Conservation (phyloP, 1,284 basidiomycete genomes). For the Ustilago crameri region DNA sequence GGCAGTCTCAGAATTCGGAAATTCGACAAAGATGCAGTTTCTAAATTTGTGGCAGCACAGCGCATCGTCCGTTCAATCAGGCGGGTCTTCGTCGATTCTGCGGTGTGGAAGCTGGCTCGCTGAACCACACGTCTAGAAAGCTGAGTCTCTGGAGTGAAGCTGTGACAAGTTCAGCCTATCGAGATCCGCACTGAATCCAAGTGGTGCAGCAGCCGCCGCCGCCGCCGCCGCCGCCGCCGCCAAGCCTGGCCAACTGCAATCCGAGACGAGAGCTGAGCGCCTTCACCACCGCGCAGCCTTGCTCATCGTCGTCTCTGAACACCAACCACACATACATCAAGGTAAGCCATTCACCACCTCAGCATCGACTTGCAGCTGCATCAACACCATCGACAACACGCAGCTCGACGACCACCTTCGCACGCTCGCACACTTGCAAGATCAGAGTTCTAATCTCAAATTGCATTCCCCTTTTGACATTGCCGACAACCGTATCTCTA, state of each 20-base stretch:
- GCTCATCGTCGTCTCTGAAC: conserved; percentile 34
- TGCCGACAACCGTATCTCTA: conserved; percentile 3
- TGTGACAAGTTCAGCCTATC: not conserved
- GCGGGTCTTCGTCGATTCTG: too few relatives aligned
- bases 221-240: too few relatives aligned
- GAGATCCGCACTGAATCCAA: not conserved
- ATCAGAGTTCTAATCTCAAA: conserved; percentile 19
- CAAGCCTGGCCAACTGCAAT: not conserved
- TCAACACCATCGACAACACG: conserved; percentile 1
- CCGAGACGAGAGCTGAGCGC: conserved; percentile 4
- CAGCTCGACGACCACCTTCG: not conserved
- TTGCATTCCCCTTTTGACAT: conserved; percentile 2
- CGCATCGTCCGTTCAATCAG: too few relatives aligned
- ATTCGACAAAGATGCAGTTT: conserved; percentile 3
- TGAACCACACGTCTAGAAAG: not conserved
- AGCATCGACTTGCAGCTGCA: conserved; percentile 8
- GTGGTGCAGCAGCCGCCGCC: too few relatives aligned
- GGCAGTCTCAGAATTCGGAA: not conserved
- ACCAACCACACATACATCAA: conserved; percentile 49
- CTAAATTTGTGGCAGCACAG: conserved; percentile 11
- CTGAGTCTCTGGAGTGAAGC: too few relatives aligned
- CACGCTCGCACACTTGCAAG: conserved; percentile 1
- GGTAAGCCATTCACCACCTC: conserved; percentile 39
- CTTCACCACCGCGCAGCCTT: conserved; percentile 20
- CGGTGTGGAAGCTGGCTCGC: not conserved